Conservation (phyloP, 2,329 filamentous ascomycete species). For the Ophiostoma tasmaniense region DNA sequence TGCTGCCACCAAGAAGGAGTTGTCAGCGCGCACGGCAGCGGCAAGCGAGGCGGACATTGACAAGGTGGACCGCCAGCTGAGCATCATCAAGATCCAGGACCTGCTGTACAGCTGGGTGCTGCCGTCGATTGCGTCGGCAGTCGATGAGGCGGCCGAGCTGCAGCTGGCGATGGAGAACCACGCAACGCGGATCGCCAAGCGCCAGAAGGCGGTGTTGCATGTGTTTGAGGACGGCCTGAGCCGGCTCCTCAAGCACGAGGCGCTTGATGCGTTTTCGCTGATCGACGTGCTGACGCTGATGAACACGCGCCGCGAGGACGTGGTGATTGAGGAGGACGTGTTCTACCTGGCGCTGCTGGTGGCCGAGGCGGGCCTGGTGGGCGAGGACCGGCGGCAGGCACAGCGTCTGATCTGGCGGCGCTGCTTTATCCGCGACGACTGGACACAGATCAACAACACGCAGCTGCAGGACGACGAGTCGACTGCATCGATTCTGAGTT, state of each 20-base stretch:
- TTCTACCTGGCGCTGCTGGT: slow-evolving; percentile 67
- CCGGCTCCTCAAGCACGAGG: slow-evolving; percentile 61
- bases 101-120: slow-evolving; percentile 62
- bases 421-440: slow-evolving; percentile 75
- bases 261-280: slow-evolving; percentile 55
- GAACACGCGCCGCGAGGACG: slow-evolving; percentile 33
- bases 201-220: slow-evolving; percentile 57
- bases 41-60: slow-evolving; percentile 30
- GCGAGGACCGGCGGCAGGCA: slow-evolving; percentile 50
- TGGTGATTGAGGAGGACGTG: slow-evolving; percentile 52
- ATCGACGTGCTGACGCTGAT: slow-evolving; percentile 78
- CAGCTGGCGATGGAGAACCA: slow-evolving; percentile 68
- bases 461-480: slow-evolving; percentile 63
- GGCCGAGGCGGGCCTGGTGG: slow-evolving; percentile 45
- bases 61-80: slow-evolving; percentile 54
- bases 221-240: slow-evolving; percentile 64
- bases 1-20: not conserved
- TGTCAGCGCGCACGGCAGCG: slow-evolving; percentile 14
- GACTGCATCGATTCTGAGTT: slow-evolving; percentile 51
- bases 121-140: slow-evolving; percentile 57
- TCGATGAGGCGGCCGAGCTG: slow-evolving; percentile 71
- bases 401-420: slow-evolving; percentile 73
- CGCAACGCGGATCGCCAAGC: slow-evolving; percentile 44
- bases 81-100: slow-evolving; percentile 72
- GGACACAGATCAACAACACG: slow-evolving; percentile 70